A percentile compares a stretch with the other conserved stretches of the same genome.
Conservation (phyloP, 148 eudicot species). For the Dysphania ambrosioides region DNA sequence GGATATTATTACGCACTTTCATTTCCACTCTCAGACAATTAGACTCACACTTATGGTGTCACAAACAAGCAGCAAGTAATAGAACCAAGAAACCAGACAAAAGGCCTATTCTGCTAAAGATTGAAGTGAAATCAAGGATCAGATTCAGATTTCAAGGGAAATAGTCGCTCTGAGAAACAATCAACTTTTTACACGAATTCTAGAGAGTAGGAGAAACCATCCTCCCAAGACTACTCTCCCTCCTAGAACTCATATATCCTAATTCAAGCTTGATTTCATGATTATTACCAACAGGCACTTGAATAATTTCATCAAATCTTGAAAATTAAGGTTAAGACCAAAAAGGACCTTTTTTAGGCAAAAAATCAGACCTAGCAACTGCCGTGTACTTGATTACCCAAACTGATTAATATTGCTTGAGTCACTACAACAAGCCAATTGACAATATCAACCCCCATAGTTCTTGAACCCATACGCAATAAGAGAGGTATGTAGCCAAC, state of each 20-base stretch:
- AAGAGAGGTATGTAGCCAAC: too few relatives aligned
- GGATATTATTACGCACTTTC: too few relatives aligned
- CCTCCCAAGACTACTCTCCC: background rate
- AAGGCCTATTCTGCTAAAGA: background rate
- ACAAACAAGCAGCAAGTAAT: background rate
- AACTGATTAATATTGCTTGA: too few relatives aligned
- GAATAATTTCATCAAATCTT: background rate
- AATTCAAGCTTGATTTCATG: background rate
- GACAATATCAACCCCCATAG: too few relatives aligned
- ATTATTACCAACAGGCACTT: too few relatives aligned
- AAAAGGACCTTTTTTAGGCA: too few relatives aligned
- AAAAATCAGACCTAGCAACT: background rate
- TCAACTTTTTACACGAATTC: background rate
- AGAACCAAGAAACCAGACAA: background rate
- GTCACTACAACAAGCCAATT: too few relatives aligned
- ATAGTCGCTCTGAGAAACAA: background rate
- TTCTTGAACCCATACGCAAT: too few relatives aligned
- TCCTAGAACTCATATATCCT: background rate
- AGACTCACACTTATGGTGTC: background rate
- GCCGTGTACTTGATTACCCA: too few relatives aligned
- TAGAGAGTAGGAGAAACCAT: background rate
- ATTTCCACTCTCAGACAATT: too few relatives aligned
- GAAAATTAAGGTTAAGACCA: background rate
- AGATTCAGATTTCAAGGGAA: background rate
- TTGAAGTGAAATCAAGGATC: background rate